Evolutionary conservation across 1,139 yeast species (phyloP), one percentile per base, ranked within the genome.

Genomic region (Scheffersomyces parashehatae): DNA sequence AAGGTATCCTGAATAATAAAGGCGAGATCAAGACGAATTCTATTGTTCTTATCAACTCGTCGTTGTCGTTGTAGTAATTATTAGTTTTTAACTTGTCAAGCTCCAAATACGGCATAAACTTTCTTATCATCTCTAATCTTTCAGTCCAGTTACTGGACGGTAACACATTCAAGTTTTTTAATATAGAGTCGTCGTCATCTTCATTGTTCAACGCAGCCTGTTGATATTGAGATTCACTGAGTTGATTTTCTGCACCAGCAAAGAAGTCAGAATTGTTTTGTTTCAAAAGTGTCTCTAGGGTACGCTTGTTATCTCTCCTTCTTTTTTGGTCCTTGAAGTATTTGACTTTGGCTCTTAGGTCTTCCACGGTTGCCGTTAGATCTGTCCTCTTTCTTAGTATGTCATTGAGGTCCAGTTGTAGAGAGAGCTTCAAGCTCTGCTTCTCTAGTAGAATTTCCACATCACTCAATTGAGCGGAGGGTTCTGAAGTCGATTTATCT

Each of bases 111-210:
- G 71, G 67, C 43, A 50, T 60, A 43, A 73, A 69, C 43, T 52
- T 52, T 40, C 53, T 59, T 12, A 68, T 55, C 41, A 59, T 50
- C 12, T 52, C 45, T 15, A 70, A 46, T 14, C 79, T 53, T 31
- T 59, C 54, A 9, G 46, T 37, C 75, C 77, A 71, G 44, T 71
- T 62, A 5, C 53, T 49, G 1, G 76, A 65, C 1, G 78, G 77
- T 8, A 62, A 56, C 1, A 71, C 75, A 43, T 66, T 59, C 37
- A 73, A 50, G 31, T 61, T 55, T 9, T 55, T 42, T 28, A 58
- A 39, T 3, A 64, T 50, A n/a, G 45, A 51, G 26, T 49, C 48
- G 9, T 58, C 55, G 40, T 64, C 67, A 28, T 58, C 54, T n/a
- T 42, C 35, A 34, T 29, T 45, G 33, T 3, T 40, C 43, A 9